phyloP scores from a whole-genome alignment of 352 stramenopile species.

The Globisporangium camurandrum region DNA sequence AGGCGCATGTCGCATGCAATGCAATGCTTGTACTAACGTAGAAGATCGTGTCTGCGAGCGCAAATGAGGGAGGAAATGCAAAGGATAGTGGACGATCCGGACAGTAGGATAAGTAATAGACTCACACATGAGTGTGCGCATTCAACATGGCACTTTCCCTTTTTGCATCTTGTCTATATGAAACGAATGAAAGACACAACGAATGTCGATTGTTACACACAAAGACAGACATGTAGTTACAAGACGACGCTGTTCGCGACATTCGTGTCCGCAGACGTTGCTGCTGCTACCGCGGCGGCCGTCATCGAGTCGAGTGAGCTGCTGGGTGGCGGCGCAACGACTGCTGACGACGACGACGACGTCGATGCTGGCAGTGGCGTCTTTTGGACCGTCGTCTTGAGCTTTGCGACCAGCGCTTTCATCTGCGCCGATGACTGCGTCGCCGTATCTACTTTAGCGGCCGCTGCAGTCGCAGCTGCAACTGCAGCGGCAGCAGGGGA shows the following conservation, averaged over 20 bases:
- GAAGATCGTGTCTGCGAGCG: not conserved
- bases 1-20: too few relatives aligned
- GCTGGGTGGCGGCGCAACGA: not conserved
- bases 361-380: not conserved
- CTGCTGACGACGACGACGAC: too few relatives aligned
- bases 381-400: slow-evolving; percentile 1
- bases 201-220: too few relatives aligned
- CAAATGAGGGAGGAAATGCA: not conserved
- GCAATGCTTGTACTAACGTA: too few relatives aligned
- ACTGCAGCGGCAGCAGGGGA: not conserved
- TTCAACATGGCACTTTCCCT: too few relatives aligned
- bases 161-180: too few relatives aligned
- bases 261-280: too few relatives aligned
- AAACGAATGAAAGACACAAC: too few relatives aligned
- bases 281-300: not conserved
- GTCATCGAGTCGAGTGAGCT: not conserved
- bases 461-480: not conserved
- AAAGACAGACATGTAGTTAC: not conserved
- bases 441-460: too few relatives aligned
- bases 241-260: slow-evolving; percentile 1
- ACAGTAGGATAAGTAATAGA: too few relatives aligned
- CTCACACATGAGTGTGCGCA: too few relatives aligned
- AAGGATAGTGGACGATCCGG: not conserved
- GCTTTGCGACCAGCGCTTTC: slow-evolving; percentile 6
- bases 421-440: slow-evolving; percentile 4